phyloP scores from a whole-genome alignment of 1,284 basidiomycete species.

The Pseudozyma sp. region DNA sequence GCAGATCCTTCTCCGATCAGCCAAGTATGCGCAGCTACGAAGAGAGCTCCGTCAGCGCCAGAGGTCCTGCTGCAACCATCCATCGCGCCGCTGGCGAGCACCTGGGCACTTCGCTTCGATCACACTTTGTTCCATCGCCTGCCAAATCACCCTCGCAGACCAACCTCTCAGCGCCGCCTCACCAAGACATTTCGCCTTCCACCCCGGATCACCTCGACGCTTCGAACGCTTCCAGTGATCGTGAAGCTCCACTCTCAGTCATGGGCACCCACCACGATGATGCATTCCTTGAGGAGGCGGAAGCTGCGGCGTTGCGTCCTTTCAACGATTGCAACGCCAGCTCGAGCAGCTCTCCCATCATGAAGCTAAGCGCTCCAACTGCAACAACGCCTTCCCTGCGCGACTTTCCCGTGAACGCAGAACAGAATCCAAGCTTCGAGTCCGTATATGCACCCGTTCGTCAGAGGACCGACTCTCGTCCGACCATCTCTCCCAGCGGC shows the following conservation, averaged over 20 bases:
- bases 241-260: slow-evolving; percentile 1
- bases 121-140: slow-evolving; percentile 29
- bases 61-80: slow-evolving; percentile 38
- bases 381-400: slow-evolving; percentile 31
- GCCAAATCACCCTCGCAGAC: background rate
- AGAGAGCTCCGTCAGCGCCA: slow-evolving; percentile 38
- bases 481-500: slow-evolving; percentile 32
- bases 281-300: background rate
- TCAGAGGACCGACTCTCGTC: slow-evolving; percentile 45
- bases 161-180: background rate
- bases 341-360: slow-evolving; percentile 37
- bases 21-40: slow-evolving; percentile 40
- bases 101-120: slow-evolving; percentile 20
- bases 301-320: slow-evolving; percentile 8
- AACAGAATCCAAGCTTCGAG: slow-evolving; percentile 28
- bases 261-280: background rate
- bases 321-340: slow-evolving; percentile 20
- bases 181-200: slow-evolving; percentile 10
- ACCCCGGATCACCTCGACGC: slow-evolving; percentile 16
- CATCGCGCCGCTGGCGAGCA: slow-evolving; percentile 30
- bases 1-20: slow-evolving; percentile 25
- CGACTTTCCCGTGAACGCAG: slow-evolving; percentile 35
- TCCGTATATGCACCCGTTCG: slow-evolving; percentile 24
- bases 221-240: background rate
- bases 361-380: slow-evolving; percentile 35